Conservation (phyloP, 306 rosid genomes). For the Castanea sativa region DNA sequence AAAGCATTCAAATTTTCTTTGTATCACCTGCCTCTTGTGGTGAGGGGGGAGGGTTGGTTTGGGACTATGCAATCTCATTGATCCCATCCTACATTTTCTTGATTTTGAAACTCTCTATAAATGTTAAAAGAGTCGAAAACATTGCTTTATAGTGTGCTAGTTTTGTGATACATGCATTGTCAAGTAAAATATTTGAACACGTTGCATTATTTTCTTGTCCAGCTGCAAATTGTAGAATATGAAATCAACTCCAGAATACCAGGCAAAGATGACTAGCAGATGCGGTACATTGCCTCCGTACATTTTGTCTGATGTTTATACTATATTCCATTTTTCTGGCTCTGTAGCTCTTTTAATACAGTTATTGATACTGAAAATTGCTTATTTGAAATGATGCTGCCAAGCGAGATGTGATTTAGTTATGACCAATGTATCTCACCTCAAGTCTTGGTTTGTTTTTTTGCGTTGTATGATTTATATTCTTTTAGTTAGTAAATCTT, state of each 20-base stretch:
- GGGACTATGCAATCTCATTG: neutral
- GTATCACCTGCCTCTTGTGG: neutral
- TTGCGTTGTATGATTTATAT: too few species aligned
- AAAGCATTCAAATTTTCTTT: neutral
- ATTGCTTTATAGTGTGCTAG: too few species aligned
- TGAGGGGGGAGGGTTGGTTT: neutral
- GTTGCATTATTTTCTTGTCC: constrained; percentile 28
- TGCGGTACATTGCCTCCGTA: constrained; percentile 9
- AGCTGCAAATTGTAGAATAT: constrained; percentile 90
- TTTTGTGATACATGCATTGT: neutral
- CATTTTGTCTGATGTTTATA: neutral
- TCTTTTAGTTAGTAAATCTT: too few species aligned
- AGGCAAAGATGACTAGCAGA: constrained; percentile 19
- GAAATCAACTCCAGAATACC: constrained; percentile 24
- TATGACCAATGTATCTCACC: neutral
- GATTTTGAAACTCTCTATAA: too few species aligned
- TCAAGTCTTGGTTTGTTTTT: too few species aligned
- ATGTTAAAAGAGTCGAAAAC: too few species aligned
- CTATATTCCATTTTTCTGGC: neutral
- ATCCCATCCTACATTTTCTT: too few species aligned
- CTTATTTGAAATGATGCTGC: neutral
- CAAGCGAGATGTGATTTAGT: neutral
- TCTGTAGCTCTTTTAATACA: neutral
- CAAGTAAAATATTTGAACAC: neutral
- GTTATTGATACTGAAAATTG: neutral